Conservation (phyloP, 345 rosid genomes). For the Mercurialis annua region DNA sequence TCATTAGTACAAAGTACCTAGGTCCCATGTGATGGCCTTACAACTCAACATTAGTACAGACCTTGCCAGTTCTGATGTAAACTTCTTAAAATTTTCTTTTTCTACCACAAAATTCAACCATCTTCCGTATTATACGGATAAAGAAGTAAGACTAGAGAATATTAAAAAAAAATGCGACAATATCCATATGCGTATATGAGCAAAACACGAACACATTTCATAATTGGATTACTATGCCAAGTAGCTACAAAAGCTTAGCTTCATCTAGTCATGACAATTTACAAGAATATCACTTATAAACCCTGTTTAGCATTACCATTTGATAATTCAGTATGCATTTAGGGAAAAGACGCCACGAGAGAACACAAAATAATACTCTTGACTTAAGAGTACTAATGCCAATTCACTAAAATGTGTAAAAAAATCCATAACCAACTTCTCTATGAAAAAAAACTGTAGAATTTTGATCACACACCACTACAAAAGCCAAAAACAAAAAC, state of each 20-base stretch:
- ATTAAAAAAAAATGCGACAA: not conserved
- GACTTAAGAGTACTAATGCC: slow-evolving; percentile 1
- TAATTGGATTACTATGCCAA: not conserved
- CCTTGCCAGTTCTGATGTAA: not conserved
- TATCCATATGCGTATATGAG: not conserved
- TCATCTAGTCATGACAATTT: not conserved
- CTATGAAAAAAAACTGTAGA: slow-evolving; percentile 8
- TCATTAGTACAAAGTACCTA: not conserved
- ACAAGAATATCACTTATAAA: not conserved
- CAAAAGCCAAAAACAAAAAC: not conserved
- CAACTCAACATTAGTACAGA: not conserved
- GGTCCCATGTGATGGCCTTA: not conserved
- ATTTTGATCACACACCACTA: slow-evolving; percentile 13
- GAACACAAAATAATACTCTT: slow-evolving; percentile 4
- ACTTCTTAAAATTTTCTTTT: not conserved
- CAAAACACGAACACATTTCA: not conserved
- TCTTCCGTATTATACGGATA: not conserved
- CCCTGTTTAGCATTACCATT: slow-evolving; percentile 1
- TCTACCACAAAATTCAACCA: not conserved
- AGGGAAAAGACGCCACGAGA: not conserved
- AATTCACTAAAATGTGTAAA: not conserved
- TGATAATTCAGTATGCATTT: not conserved
- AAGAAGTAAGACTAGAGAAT: not conserved
- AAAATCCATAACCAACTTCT: slow-evolving; percentile 1
- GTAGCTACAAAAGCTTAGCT: not conserved